These are phyloP conservation scores for Neofusicoccum kwambonambiense DNA, from an alignment of 2,329 filamentous ascomycete genomes.

Conservation along the genomic window DNA sequence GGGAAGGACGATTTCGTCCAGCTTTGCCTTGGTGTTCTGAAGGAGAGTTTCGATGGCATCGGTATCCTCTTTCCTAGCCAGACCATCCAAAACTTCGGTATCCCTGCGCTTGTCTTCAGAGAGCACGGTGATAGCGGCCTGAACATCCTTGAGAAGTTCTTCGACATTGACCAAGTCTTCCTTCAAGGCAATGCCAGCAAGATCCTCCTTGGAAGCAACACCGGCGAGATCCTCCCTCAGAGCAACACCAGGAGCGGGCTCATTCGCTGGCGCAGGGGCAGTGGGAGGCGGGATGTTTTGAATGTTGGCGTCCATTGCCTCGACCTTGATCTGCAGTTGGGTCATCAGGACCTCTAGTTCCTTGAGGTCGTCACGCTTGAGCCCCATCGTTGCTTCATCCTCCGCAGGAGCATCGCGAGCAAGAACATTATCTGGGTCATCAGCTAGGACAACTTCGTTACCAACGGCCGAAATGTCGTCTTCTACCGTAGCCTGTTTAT, in stretches of 20 bases:
- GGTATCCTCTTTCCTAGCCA: slow-evolving; percentile 76
- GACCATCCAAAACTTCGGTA: slow-evolving; percentile 44
- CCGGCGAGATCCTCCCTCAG: slow-evolving; percentile 49
- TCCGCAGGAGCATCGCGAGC: slow-evolving; percentile 32
- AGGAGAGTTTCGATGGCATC: slow-evolving; percentile 88
- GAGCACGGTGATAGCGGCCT: slow-evolving; percentile 57
- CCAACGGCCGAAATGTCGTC: slow-evolving; percentile 54
- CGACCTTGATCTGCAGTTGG: slow-evolving; percentile 80
- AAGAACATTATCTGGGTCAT: slow-evolving; percentile 48
- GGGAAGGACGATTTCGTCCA: slow-evolving; percentile 72
- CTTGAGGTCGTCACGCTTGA: slow-evolving; percentile 74
- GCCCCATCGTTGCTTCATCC: slow-evolving; percentile 39
- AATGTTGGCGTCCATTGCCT: slow-evolving; percentile 64
- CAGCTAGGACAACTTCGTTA: slow-evolving; percentile 58
- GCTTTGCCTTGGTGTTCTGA: slow-evolving; percentile 80
- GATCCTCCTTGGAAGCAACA: slow-evolving; percentile 36
- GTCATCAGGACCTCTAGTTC: slow-evolving; percentile 81
- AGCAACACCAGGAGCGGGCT: slow-evolving; percentile 37
- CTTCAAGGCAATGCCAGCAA: slow-evolving; percentile 41
- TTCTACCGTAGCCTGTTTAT: slow-evolving; percentile 39
- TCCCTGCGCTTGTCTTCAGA: slow-evolving; percentile 22
- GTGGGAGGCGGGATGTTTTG: slow-evolving; percentile 44
- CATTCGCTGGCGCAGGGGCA: slow-evolving; percentile 41
- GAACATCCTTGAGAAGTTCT: slow-evolving; percentile 54
- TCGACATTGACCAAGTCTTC: slow-evolving; percentile 51